Base-by-base conservation (phyloP, 2,329 filamentous ascomycete species). In the Colletotrichum phormii region DNA sequence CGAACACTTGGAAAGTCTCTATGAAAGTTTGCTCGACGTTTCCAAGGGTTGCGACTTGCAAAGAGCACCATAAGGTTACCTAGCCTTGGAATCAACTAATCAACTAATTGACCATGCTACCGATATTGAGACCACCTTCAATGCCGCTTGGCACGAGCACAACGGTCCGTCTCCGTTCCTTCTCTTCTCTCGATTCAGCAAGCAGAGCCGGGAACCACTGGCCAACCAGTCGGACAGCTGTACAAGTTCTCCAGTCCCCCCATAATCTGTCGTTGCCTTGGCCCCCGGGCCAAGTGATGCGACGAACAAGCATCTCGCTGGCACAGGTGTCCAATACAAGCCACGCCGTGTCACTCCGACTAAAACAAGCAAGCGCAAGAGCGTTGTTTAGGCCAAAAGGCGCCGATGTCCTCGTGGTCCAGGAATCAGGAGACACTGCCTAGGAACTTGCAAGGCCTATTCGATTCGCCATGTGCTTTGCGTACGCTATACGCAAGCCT, bases 261-360 rank as follows among this genome's bases (percentile, higher is more conserved):
- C 59, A 49, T 55, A 53, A 58, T 68, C 49, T 51, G 35, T 68
- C 46, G 37, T n/a, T 35, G 53, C 35, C 59, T 69, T 54, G 59
- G 53, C 58, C 31, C 33, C 64, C 49, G 18, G 54, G 53, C 37
- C 24, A 49, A 61, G 58, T 49, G 64, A 58, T 61, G 70, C 70
- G 35, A 58, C 49, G 49, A 67, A 53, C 67, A 72, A 62, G 71
- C 67, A 72, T 71, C 29, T 62, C 67, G 46, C 67, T 71, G 60
- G 71, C 55, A 71, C 22, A 35, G 46, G 61, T 67, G 31, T 26
- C 60, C 65, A 70, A 64, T 61, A 46, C 70, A 64, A 72, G 54
- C 37, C 42, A 61, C 37, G 22, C 29, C 12, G 66, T 72, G 60
- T 33, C 60, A 46, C 55, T 70, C 54, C 54, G 33, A 35, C 70